Evolutionary conservation across 306 rosid genomes (phyloP).

Genomic region (Quercus bicolor): DNA sequence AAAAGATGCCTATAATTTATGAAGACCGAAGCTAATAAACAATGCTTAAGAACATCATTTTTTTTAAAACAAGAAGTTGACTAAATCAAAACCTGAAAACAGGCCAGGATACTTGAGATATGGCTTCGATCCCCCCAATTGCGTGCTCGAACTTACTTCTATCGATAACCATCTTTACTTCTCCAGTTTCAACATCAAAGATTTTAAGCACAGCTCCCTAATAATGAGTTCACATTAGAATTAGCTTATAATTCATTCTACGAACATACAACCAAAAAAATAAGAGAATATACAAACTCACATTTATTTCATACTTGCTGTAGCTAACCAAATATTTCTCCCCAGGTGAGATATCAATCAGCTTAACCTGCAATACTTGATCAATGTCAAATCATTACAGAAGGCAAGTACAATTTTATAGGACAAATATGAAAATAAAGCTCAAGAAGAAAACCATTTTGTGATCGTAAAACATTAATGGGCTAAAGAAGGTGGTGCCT

Average conservation of each 20-base stretch:
- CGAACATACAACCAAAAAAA: not conserved
- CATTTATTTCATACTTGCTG: slow-evolving; percentile 47
- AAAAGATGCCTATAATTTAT: not conserved
- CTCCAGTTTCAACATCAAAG: slow-evolving; percentile 51
- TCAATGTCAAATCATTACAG: not conserved
- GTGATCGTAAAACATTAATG: slow-evolving; percentile 48
- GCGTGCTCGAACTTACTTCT: slow-evolving; percentile 37
- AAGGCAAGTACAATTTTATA: not conserved
- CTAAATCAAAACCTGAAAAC: slow-evolving; percentile 34
- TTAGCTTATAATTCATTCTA: not conserved
- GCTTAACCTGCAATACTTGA: slow-evolving; percentile 33
- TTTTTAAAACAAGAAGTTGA: not conserved
- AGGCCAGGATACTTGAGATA: slow-evolving; percentile 45
- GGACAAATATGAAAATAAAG: not conserved
- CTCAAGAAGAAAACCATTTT: slow-evolving; percentile 25
- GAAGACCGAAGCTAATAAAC: not conserved
- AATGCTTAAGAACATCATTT: not conserved
- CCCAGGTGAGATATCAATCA: slow-evolving; percentile 48
- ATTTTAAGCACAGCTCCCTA: slow-evolving; percentile 44
- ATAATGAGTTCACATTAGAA: slow-evolving; percentile 13
- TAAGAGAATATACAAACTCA: slow-evolving; percentile 7
- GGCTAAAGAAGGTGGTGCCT: slow-evolving; percentile 36
- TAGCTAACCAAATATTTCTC: slow-evolving; percentile 49
- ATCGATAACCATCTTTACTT: slow-evolving; percentile 47
- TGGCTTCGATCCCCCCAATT: slow-evolving; percentile 39